Conservation (phyloP, 805 yeast species). For the Wickerhamomyces bisporus region DNA sequence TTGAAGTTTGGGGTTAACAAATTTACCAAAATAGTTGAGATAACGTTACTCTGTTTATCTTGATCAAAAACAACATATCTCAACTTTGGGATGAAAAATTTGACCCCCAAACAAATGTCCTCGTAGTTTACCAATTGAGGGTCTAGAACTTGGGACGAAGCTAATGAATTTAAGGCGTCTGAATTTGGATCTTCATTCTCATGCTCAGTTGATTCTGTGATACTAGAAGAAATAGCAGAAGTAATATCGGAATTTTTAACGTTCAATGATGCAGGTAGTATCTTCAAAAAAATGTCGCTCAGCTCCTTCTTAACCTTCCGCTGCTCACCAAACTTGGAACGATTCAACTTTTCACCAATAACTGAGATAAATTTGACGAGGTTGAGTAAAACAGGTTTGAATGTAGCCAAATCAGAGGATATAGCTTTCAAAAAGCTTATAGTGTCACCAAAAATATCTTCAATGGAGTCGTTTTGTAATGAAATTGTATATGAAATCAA, state of each 20-base stretch:
- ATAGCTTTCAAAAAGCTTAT: slow-evolving; percentile 58
- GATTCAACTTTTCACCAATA: slow-evolving; percentile 52
- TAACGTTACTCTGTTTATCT: slow-evolving; percentile 51
- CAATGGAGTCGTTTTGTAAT: slow-evolving; percentile 70
- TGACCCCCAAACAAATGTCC: slow-evolving; percentile 39
- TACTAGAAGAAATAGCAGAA: slow-evolving; percentile 11
- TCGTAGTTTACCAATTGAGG: slow-evolving; percentile 27
- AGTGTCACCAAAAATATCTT: slow-evolving; percentile 68
- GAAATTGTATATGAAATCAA: slow-evolving; percentile 57
- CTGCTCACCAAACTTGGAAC: slow-evolving; percentile 56
- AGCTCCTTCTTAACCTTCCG: slow-evolving; percentile 53
- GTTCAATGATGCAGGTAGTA: slow-evolving; percentile 28
- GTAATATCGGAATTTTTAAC: slow-evolving; percentile 14
- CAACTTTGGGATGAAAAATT: slow-evolving; percentile 28
- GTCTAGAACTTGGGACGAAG: slow-evolving; percentile 4
- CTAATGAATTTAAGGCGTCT: neutral
- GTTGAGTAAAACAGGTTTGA: slow-evolving; percentile 45
- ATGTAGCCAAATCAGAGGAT: slow-evolving; percentile 39
- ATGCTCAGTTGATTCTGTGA: slow-evolving; percentile 1
- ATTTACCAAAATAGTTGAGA: slow-evolving; percentile 50
- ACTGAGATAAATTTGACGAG: slow-evolving; percentile 47
- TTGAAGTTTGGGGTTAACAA: slow-evolving; percentile 50
- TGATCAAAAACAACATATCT: slow-evolving; percentile 37
- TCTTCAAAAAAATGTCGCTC: slow-evolving; percentile 37
- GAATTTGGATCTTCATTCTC: slow-evolving; percentile 5